Evolutionary conservation across 176 grass and related monocot genomes (phyloP), one percentile per base, ranked within the genome.

Genomic region (Eleusine indica): DNA sequence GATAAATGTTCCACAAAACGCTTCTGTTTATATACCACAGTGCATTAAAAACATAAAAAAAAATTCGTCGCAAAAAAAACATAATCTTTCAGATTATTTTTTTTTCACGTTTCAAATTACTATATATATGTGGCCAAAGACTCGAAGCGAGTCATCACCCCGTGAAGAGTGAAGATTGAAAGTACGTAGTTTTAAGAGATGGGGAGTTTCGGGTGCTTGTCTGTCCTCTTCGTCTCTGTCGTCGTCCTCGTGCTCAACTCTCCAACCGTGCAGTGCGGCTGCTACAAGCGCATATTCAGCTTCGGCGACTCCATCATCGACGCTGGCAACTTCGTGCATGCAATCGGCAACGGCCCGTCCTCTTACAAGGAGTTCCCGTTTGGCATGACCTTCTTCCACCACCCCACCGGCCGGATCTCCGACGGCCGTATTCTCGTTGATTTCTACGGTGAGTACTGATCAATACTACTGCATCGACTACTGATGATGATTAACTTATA

Each of bases 281-380:
- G 93, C 80, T 96, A 87, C 76, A 73, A 79, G 10, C 80, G 84
- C 76, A 92, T 96, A 1, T 90, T 96, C 30, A 77, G 41, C 62
- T 92, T 96, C 21, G 93, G 93, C 10, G 93, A 96, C 88, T 96
- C 93, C 37, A 71, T 92, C 54, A 86, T 77, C 17, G 93, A 96
- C 40, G 89, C 76, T 1, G 93, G 93, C 28, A 96, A 97, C 80
- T 78, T 61, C 5, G 76, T 73, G 2, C 5, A 82, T 71, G 0
- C 29, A 0, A 43, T 19, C 4, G 75, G 78, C 38, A 72, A 54
- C 3, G 9, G 22, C 1, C 17, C 65, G 3, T 57, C 39, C 14
- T 19, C 64, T 10, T 39, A 77, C 5, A 66, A 63, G 57, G 75
- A 83, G 18, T 66, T 61, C 7, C 94, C 91, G 7, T 96, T 74